Evolutionary conservation across 176 grass and related monocot species (phyloP).

Genomic region (Dendrocalamus sinicus): DNA sequence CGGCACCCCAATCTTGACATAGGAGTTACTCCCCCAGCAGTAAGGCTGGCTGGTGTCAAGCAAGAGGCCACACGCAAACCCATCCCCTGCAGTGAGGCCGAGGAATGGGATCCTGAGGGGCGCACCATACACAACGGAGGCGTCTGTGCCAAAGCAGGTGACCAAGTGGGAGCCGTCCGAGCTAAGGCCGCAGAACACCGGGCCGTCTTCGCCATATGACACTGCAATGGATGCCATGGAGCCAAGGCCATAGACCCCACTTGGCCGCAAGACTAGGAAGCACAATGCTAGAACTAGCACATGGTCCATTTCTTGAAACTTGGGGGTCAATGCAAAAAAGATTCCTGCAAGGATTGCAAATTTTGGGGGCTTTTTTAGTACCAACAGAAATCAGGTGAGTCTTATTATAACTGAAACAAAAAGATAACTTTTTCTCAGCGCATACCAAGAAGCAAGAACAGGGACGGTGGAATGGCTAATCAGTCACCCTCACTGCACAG

Average conservation of each 20-base stretch:
- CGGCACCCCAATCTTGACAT: constrained; percentile 93
- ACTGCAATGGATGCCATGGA: constrained; percentile 97
- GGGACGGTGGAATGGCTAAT: constrained; percentile 11
- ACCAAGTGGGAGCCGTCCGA: constrained; percentile 85
- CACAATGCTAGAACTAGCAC: constrained; percentile 34
- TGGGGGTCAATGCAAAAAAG: constrained; percentile 23
- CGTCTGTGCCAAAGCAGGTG: constrained; percentile 79
- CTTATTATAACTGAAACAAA: constrained; percentile 31
- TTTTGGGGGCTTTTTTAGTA: not conserved
- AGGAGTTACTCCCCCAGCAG: constrained; percentile 94
- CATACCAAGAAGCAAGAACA: constrained; percentile 24
- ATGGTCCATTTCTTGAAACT: constrained; percentile 41
- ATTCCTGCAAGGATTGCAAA: constrained; percentile 34
- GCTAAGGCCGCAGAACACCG: constrained; percentile 85
- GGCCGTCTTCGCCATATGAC: constrained; percentile 91
- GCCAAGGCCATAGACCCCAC: constrained; percentile 58
- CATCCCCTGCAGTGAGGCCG: constrained; percentile 85
- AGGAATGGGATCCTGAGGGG: constrained; percentile 71
- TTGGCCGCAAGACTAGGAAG: constrained; percentile 41
- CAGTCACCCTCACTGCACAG: constrained; percentile 8
- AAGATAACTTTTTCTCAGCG: not conserved
- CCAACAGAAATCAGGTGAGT: constrained; percentile 27
- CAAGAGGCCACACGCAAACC: constrained; percentile 87
- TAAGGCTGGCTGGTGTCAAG: constrained; percentile 85
- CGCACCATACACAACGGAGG: constrained; percentile 87